phyloP scores from a whole-genome alignment of 768 basidiomycete genomes.

The Tulasnella sp. region DNA sequence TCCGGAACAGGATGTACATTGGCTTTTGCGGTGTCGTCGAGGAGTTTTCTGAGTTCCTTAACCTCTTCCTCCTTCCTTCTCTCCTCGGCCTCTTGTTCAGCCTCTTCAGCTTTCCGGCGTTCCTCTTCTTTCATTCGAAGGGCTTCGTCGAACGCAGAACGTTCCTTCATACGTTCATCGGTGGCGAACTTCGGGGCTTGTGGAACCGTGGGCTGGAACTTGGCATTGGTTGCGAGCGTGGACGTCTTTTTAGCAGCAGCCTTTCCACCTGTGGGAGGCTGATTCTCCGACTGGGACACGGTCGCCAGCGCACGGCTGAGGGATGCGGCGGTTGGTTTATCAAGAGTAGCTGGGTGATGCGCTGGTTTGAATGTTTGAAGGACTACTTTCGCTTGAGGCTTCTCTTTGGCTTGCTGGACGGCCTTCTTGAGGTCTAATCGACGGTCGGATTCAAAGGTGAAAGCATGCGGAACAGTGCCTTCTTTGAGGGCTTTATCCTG shows the following conservation, averaged over 20 bases:
- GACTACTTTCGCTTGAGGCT: not conserved
- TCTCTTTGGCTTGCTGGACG: not conserved
- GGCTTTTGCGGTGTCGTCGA: conserved; percentile 4
- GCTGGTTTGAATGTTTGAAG: not conserved
- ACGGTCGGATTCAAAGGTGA: conserved; percentile 10
- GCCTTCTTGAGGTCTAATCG: conserved; percentile 15
- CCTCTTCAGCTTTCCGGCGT: not conserved
- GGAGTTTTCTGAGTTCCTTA: conserved; percentile 2
- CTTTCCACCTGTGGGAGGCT: not conserved
- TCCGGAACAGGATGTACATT: conserved; percentile 12
- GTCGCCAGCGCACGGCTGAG: conserved; percentile 12
- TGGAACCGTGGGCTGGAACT: conserved; percentile 10
- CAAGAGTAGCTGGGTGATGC: conserved; percentile 5
- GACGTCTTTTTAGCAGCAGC: not conserved
- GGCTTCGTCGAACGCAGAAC: conserved; percentile 4
- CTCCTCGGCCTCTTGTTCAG: not conserved
- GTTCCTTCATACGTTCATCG: conserved; percentile 5
- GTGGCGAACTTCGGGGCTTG: not conserved
- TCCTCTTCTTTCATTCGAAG: conserved; percentile 14
- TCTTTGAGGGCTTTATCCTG: not conserved
- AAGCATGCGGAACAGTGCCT: conserved; percentile 6
- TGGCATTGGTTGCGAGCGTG: not conserved
- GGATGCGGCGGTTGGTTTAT: conserved; percentile 2
- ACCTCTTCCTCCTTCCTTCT: conserved; percentile 12
- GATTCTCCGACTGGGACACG: not conserved